Base-by-base conservation (phyloP, 176 grass and related monocot species). In the Calamus simplicifolius region DNA sequence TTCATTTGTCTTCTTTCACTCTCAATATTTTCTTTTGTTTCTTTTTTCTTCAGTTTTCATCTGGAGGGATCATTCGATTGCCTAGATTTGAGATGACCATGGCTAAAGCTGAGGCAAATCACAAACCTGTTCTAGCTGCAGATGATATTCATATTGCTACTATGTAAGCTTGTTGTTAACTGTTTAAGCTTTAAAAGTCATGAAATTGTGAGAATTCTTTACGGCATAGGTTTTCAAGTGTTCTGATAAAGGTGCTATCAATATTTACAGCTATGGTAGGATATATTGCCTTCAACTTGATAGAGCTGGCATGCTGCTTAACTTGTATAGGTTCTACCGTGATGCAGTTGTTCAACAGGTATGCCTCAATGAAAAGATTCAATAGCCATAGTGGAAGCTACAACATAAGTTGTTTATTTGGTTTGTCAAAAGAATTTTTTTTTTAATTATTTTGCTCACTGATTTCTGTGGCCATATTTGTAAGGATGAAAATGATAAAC, bases 261-360 rank as follows among this genome's bases (percentile, higher is more conserved):
- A 54, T 30, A 26, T 57, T 77, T 75, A 64, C 87, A 97, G 93
- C 23, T 97, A 97, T 48, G 83, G 93, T 75, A 97, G 93, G 67
- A 88, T 97, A 82, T 97, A 91, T 59, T 97, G 93, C 63, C 69
- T 97, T 68, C 93, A 97, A 75, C 71, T 80, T 66, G 93, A 97
- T 84, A 82, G 72, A 74, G 70, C 88, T 66, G 69, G 66, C 12
- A 97, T 80, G 93, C 55, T 72, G 48, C 69, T 97, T 64, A 91
- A 97, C 64, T 55, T 97, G 13, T 97, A 97, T 68, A 79, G 81
- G 35, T 97, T 97, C 73, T 97, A 97, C 56, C 84, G 93, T 60
- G 93, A 97, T 90, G 93, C 93, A 80, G 87, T 97, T 73, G 80
- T 91, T 25, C 83, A 97, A 69, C 93, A 97, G 93, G 93, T 97